These are phyloP conservation scores for Coemansia sp. DNA, from an alignment of 192 early-diverging fungal species.

Conservation along the genomic window DNA sequence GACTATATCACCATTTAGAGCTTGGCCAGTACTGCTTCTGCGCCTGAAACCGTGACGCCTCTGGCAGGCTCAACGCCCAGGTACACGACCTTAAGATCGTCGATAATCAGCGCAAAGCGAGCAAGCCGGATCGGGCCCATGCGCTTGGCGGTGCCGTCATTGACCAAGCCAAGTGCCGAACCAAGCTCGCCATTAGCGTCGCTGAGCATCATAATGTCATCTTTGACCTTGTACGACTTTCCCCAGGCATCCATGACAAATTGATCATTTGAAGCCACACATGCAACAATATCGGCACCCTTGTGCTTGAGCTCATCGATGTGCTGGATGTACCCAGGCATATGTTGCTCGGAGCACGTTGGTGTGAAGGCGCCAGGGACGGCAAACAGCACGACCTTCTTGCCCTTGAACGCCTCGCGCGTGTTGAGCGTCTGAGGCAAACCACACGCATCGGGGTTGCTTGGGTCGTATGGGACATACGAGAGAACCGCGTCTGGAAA, in stretches of 20 bases:
- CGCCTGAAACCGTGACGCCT: slow-evolving; percentile 62
- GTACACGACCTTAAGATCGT: slow-evolving; percentile 71
- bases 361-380: slow-evolving; percentile 70
- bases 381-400: slow-evolving; percentile 61
- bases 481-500: slow-evolving; percentile 57
- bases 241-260: slow-evolving; percentile 62
- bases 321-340: slow-evolving; percentile 64
- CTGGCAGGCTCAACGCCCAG: slow-evolving; percentile 66
- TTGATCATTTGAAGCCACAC: slow-evolving; percentile 63
- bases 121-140: slow-evolving; percentile 67
- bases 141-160: slow-evolving; percentile 59
- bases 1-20: slow-evolving; percentile 30
- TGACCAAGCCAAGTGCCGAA: slow-evolving; percentile 63
- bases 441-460: slow-evolving; percentile 54
- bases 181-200: slow-evolving; percentile 73
- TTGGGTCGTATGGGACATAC: slow-evolving; percentile 55
- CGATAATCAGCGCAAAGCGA: slow-evolving; percentile 70
- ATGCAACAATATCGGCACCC: slow-evolving; percentile 69
- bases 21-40: slow-evolving; percentile 59
- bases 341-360: slow-evolving; percentile 63
- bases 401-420: slow-evolving; percentile 52
- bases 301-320: slow-evolving; percentile 61
- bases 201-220: slow-evolving; percentile 63
- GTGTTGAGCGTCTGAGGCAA: slow-evolving; percentile 47
- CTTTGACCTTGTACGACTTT: slow-evolving; percentile 47